phyloP scores from a whole-genome alignment of 176 grass and related monocot species.

The Ampelocalamus luodianensis region DNA sequence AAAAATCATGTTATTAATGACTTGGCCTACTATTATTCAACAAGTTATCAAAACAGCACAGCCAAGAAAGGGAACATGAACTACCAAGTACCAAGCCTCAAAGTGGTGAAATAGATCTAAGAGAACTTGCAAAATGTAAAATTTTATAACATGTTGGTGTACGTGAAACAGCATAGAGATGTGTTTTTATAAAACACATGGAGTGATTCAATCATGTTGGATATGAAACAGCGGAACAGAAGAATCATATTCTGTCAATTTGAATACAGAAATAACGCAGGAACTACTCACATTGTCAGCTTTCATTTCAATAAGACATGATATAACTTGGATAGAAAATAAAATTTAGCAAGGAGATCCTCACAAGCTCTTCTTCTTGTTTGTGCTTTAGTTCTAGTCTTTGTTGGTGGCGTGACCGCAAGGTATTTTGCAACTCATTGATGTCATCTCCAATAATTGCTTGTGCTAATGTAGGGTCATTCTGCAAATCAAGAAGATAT shows the following conservation, averaged over 20 bases:
- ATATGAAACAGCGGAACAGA: background rate
- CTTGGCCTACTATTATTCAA: slow-evolving; percentile 25
- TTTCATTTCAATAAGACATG: slow-evolving; percentile 6
- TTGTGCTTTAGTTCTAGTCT: slow-evolving; percentile 69
- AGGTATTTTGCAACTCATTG: slow-evolving; percentile 72
- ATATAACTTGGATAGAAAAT: background rate
- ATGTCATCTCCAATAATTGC: slow-evolving; percentile 84
- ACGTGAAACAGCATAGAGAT: slow-evolving; percentile 11
- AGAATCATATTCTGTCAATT: background rate
- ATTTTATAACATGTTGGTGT: background rate
- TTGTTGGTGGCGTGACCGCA: slow-evolving; percentile 73
- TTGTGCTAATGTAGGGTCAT: slow-evolving; percentile 85
- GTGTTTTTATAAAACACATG: slow-evolving; percentile 12
- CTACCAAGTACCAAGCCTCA: background rate
- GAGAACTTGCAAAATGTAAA: background rate
- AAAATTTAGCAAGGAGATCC: slow-evolving; percentile 41
- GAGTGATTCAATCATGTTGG: background rate
- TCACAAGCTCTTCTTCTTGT: slow-evolving; percentile 97
- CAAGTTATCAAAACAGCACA: background rate
- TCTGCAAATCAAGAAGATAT: slow-evolving; percentile 61
- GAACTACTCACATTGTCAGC: background rate
- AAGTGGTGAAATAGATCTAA: background rate
- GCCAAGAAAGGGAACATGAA: slow-evolving; percentile 26
- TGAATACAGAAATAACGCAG: slow-evolving; percentile 13
- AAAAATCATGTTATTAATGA: slow-evolving; percentile 19